These are phyloP conservation scores for Macadamia integrifolia DNA, from an alignment of 164 flowering plant species.

Conservation along the genomic window DNA sequence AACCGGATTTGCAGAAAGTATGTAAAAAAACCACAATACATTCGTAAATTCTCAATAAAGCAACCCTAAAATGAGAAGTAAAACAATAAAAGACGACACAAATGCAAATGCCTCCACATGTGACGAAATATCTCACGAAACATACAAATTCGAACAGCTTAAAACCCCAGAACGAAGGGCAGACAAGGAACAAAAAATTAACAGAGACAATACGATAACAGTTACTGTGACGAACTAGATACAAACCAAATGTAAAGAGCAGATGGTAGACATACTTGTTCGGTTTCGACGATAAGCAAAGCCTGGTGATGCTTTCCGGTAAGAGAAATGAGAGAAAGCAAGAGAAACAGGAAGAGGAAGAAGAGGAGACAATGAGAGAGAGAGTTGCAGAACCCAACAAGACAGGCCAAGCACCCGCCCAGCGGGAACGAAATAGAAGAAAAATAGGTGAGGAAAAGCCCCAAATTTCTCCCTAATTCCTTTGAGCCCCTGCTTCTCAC, in stretches of 20 bases:
- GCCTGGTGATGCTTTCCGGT: background rate
- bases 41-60: background rate
- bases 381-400: background rate
- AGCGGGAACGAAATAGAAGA: conserved; percentile 3
- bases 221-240: background rate
- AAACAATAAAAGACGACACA: background rate
- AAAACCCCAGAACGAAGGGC: background rate
- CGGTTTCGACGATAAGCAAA: background rate
- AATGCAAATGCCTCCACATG: background rate
- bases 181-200: background rate
- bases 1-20: background rate
- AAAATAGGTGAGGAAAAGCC: background rate
- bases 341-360: background rate
- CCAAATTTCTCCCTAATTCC: background rate
- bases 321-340: background rate
- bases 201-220: background rate
- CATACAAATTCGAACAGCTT: background rate
- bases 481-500: background rate
- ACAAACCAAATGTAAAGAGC: background rate
- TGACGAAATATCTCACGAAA: background rate
- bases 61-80: conserved; percentile 3
- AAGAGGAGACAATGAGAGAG: background rate
- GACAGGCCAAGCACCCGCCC: conserved; percentile 1
- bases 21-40: background rate
- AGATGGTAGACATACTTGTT: background rate